Conservation (phyloP, 2,329 filamentous ascomycete species). For the Tothia fuscella region DNA sequence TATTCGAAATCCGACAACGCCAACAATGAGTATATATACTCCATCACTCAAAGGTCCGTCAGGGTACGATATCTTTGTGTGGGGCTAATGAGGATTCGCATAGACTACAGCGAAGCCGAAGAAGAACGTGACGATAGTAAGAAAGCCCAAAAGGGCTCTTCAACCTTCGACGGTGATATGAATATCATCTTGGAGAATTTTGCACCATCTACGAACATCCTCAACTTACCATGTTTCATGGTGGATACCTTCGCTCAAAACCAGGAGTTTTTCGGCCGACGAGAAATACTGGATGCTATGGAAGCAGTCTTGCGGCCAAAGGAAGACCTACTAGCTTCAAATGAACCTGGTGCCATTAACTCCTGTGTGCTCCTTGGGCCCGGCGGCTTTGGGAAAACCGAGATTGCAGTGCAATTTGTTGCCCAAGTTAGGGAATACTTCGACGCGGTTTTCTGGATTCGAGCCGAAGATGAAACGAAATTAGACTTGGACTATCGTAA, state of each 20-base stretch:
- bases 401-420: not conserved
- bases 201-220: not conserved
- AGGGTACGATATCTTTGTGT: no score
- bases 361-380: not conserved
- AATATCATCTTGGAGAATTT: not conserved
- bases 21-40: not conserved
- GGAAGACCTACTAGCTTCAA: not conserved
- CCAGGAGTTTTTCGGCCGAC: not conserved
- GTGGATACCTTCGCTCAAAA: not conserved
- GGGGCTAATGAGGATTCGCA: no score
- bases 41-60: not conserved
- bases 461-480: not conserved
- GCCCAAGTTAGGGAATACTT: not conserved
- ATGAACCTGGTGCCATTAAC: not conserved
- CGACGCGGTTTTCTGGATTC: not conserved
- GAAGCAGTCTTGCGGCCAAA: not conserved
- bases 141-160: not conserved
- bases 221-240: not conserved
- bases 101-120: no score
- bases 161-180: not conserved
- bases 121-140: not conserved
- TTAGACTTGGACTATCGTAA: not conserved
- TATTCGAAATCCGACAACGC: not conserved
- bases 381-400: not conserved
- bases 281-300: not conserved